Base-by-base conservation (phyloP, 805 yeast species). In the Nakazawaea holstii region DNA sequence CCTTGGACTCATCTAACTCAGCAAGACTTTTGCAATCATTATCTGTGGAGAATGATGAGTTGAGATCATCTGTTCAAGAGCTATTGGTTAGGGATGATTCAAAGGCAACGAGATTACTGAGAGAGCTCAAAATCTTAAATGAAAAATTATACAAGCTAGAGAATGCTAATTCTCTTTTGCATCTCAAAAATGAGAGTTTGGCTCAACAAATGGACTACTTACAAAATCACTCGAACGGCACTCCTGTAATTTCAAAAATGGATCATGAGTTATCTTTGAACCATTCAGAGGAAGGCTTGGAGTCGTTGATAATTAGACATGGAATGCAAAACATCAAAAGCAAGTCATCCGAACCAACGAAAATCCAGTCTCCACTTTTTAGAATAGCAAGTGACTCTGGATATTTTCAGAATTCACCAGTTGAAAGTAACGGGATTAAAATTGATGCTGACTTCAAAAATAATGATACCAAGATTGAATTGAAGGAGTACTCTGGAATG, bases 1-100 rank as follows among this genome's bases (percentile, higher is more conserved):
- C 69, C 46, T 60, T 59, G 46, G 89, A 77, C 46, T 72, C 82
- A 33, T 73, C 74, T 56, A 77, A 72, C 39, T 73, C 82, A 36
- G 69, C 73, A 5, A 69, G 69, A n/a, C 27, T 48, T 39, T 10
- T 58, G 4, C 49, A 46, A 47, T 11, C 46, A 33, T 29, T 56
- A 51, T 40, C 48, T 43, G 35, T 35, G 13, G 50, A 54, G 47
- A 49, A 51, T 53, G 49, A 40, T 13, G 41, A 35, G n/a, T 55
- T 61, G 45, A 57, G 57, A 45, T 48, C 58, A 10, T 59, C 64
- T 2, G 61, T 59, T 53, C 66, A 40, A 40, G 27, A 39, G 20
- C n/a, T 41, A 7, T 65, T 66, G 6, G 67, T 62, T 49, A 38
- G 20, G 38, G 39, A 35, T 62, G 58, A 41, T 54, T 52, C 29